Conservation (phyloP, 306 rosid genomes). For the Boehmeria nivea region DNA sequence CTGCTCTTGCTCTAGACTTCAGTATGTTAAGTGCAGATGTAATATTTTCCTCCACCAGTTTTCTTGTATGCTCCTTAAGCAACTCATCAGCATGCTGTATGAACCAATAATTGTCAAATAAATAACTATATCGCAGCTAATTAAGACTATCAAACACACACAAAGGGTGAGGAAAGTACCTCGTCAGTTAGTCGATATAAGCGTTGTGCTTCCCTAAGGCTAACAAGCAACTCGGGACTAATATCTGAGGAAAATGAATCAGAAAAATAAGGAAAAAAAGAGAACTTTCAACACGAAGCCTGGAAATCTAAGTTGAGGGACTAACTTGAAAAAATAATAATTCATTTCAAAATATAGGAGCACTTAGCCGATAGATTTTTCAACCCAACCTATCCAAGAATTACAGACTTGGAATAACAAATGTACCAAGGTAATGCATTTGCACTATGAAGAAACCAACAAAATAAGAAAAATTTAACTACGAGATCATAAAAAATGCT, state of each 20-base stretch:
- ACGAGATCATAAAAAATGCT: no score
- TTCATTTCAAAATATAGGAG: no score
- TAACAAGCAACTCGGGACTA: conserved; percentile 53
- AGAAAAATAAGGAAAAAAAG: conserved; percentile 12
- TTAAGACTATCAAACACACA: neutral
- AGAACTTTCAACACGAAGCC: no score
- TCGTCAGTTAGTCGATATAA: conserved; percentile 67
- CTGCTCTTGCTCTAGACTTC: conserved; percentile 80
- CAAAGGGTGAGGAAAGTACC: conserved; percentile 46
- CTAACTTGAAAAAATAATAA: no score
- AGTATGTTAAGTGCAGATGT: conserved; percentile 53
- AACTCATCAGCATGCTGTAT: conserved; percentile 76
- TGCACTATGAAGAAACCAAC: no score
- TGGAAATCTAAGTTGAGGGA: neutral
- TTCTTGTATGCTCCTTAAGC: conserved; percentile 69
- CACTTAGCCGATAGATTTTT: no score
- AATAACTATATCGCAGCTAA: conserved; percentile 12
- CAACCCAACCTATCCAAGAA: no score
- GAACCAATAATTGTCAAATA: conserved; percentile 19
- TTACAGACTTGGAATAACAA: no score
- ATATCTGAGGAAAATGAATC: conserved; percentile 45
- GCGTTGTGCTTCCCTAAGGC: conserved; percentile 66
- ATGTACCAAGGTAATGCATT: no score
- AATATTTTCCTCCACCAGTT: conserved; percentile 72
- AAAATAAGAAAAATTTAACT: no score